Percentiles rank a stretch among this genome's conserved stretches.
Conservation (phyloP, 345 rosid genomes). For the Salix viminalis region DNA sequence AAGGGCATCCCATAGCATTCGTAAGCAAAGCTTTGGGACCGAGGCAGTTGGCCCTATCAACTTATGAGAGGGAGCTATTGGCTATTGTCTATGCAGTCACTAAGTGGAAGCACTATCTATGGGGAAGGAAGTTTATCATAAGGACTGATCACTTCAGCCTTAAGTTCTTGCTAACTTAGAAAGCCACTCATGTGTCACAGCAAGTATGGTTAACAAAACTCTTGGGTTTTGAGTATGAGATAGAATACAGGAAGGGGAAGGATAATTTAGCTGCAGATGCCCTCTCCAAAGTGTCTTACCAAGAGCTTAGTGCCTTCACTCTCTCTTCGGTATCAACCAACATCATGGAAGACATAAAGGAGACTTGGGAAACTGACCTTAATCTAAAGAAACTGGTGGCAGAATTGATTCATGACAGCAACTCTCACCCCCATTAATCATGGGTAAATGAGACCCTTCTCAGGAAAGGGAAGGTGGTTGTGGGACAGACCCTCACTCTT, state of each 20-base stretch:
- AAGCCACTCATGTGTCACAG: neutral
- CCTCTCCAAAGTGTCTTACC: no score
- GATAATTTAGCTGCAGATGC: no score
- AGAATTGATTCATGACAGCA: accelerated
- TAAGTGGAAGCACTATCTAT: no score
- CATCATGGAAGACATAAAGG: no score
- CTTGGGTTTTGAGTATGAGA: neutral
- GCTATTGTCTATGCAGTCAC: neutral
- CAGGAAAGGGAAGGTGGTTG: no score
- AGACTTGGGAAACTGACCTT: no score
- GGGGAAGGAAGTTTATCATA: no score
- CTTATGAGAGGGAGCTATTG: no score
- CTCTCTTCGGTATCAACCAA: no score
- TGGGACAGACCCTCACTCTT: accelerated
- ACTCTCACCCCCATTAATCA: accelerated
- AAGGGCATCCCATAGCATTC: no score
- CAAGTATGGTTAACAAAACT: no score
- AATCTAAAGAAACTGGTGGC: accelerated
- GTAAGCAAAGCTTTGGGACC: neutral
- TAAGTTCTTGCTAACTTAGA: neutral
- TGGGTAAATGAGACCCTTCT: no score
- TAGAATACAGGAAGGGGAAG: accelerated
- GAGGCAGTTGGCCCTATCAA: accelerated
- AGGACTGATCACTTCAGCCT: neutral
- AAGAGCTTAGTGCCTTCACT: neutral